Conservation (phyloP, 2,329 filamentous ascomycete species). For the Fusarium musae region DNA sequence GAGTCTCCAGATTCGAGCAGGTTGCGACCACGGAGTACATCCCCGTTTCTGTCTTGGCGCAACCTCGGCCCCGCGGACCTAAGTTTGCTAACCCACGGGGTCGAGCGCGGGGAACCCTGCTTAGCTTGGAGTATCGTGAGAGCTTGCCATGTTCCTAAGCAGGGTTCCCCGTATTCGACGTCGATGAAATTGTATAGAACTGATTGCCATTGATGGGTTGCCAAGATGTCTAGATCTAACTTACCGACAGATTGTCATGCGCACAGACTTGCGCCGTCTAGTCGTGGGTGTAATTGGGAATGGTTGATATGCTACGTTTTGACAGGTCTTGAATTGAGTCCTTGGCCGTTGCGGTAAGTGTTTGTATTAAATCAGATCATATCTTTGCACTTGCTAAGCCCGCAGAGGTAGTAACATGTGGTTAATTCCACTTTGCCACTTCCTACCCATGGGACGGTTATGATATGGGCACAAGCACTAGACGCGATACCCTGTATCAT, state of each 20-base stretch:
- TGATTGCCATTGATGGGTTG: not conserved
- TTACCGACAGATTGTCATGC: not conserved
- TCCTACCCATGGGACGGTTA: rapidly evolving
- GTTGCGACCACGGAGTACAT: not conserved
- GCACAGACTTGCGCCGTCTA: not conserved
- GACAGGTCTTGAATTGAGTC: not conserved
- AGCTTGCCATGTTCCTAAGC: not conserved
- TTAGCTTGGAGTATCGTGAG: not conserved
- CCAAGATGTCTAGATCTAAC: not conserved
- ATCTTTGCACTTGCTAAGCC: too few species aligned
- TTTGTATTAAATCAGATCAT: not conserved
- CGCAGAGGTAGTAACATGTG: too few species aligned
- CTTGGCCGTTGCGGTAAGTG: not conserved
- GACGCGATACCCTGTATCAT: not conserved
- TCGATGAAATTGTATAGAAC: not conserved
- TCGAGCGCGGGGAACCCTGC: not conserved
- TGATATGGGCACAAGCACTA: not conserved
- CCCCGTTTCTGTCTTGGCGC: not conserved
- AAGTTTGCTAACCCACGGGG: not conserved
- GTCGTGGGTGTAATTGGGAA: too few species aligned
- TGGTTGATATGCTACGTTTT: too few species aligned
- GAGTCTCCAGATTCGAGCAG: not conserved
- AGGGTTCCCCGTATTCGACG: not conserved
- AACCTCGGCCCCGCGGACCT: not conserved
- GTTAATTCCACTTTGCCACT: rapidly evolving